phyloP scores from a whole-genome alignment of 2,329 filamentous ascomycete genomes.

The Claviceps africana region DNA sequence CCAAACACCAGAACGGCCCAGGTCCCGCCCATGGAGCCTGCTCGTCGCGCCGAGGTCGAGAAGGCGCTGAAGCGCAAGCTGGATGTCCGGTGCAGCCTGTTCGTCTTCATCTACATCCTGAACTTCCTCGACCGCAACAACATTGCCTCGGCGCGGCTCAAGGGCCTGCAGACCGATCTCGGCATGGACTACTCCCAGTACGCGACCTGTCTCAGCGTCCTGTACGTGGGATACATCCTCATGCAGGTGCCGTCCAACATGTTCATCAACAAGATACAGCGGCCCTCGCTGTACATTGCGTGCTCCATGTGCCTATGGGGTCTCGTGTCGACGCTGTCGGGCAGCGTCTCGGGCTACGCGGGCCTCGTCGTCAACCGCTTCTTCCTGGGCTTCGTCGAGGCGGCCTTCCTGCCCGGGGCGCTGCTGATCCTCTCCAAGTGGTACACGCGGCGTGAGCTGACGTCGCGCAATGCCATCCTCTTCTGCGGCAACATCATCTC shows the following conservation, averaged over 20 bases:
- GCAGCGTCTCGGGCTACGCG: slow-evolving; percentile 35
- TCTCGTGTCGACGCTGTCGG: slow-evolving; percentile 42
- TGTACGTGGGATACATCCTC: slow-evolving; percentile 53
- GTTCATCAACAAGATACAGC: slow-evolving; percentile 38
- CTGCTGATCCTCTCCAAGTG: slow-evolving; percentile 51
- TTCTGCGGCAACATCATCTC: slow-evolving; percentile 47
- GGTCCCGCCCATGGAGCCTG: slow-evolving; percentile 21
- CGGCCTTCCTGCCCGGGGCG: slow-evolving; percentile 50
- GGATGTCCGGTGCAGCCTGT: slow-evolving; percentile 51
- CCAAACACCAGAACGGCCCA: not conserved
- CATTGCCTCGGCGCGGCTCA: slow-evolving; percentile 51
- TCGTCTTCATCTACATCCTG: slow-evolving; percentile 61
- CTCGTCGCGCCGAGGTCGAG: slow-evolving; percentile 44
- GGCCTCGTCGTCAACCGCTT: slow-evolving; percentile 43
- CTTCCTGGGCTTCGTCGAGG: slow-evolving; percentile 48
- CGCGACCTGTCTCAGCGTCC: slow-evolving; percentile 46
- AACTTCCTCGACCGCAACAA: slow-evolving; percentile 61
- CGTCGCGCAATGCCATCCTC: slow-evolving; percentile 39
- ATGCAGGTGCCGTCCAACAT: slow-evolving; percentile 50
- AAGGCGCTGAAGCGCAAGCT: slow-evolving; percentile 55
- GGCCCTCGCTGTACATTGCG: slow-evolving; percentile 37
- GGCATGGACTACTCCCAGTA: slow-evolving; percentile 43
- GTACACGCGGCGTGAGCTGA: slow-evolving; percentile 48
- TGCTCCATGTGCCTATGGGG: slow-evolving; percentile 46
- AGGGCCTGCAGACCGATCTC: slow-evolving; percentile 49